These are phyloP conservation scores for Pichia cactophila DNA, from an alignment of 1,139 yeast species.

Conservation along the genomic window DNA sequence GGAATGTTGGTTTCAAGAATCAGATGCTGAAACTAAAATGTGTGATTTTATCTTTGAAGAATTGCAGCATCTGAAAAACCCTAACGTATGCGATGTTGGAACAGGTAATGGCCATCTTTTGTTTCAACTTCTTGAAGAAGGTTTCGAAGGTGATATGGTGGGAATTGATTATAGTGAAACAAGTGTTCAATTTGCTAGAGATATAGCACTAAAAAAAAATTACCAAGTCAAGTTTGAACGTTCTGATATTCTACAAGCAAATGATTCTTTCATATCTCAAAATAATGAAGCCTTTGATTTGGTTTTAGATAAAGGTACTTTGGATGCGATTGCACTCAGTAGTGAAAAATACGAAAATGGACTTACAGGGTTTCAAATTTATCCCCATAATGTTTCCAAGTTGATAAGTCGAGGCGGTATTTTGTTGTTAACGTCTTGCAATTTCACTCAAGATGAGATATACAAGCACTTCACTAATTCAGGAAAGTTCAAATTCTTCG, in stretches of 20 bases:
- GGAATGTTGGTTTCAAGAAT: constrained; percentile 93
- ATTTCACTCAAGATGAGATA: constrained; percentile 79
- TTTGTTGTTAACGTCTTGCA: constrained; percentile 85
- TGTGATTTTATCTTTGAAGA: constrained; percentile 47
- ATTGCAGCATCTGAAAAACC: constrained; percentile 22
- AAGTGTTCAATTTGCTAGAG: constrained; percentile 65
- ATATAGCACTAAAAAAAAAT: constrained; percentile 42
- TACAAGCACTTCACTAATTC: constrained; percentile 42
- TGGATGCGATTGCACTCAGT: constrained; percentile 92
- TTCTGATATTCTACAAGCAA: constrained; percentile 37
- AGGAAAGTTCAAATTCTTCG: constrained; percentile 44
- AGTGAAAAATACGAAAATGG: constrained; percentile 41
- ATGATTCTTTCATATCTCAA: constrained; percentile 22
- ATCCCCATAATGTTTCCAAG: constrained; percentile 52
- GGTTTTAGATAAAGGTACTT: constrained; percentile 85
- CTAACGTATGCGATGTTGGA: constrained; percentile 69
- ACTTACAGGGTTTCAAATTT: constrained; percentile 50
- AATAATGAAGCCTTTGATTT: constrained; percentile 50
- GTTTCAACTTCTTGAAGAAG: constrained; percentile 60
- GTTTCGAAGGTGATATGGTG: constrained; percentile 39
- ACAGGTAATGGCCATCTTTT: constrained; percentile 93
- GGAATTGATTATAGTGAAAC: constrained; percentile 86
- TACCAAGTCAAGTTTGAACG: constrained; percentile 37
- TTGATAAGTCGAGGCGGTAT: constrained; percentile 51
- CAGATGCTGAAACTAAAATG: constrained; percentile 82